Base-by-base conservation (phyloP, 805 yeast species). In the Saccharomyces paradoxus region DNA sequence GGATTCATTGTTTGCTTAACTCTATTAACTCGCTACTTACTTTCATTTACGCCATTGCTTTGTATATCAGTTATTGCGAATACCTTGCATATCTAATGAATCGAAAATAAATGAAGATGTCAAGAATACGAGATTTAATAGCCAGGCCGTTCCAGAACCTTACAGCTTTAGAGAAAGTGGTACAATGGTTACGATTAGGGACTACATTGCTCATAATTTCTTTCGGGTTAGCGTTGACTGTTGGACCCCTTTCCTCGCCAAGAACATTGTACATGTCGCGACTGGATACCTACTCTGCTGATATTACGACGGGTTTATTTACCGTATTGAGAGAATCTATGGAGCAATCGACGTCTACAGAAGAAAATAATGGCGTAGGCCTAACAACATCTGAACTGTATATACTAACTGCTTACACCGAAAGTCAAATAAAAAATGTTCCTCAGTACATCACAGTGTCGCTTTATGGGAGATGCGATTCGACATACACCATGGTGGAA, bases 361-460 rank as follows among this genome's bases (percentile, higher is more conserved):
- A 55, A 48, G 59, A 61, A 21, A 63, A 65, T 50, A 63, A 66
- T 49, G 69, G 69, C 10, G 66, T 62, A 3, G 69, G 69, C 1
- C 51, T 69, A 27, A 66, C 71, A 2, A 69, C 71, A 4, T 58
- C 70, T 4, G 72, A 68, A 51, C 52, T 67, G 9, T 53, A 55
- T 14, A 60, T 68, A 8, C 53, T 69, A 5, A 62, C 71, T 2
- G 56, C 60, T 5, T 69, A 69, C 50, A 58, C 68, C n/a, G 56
- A 58, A 2, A 48, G 54, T 2, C 67, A 68, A 49, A 60, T 66
- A 6, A 46, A 55, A 5, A 46, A 61, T 51, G 57, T 63, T 3
- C 72, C 72, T 3, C 63, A 63, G 48, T 68, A 50, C 51, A 59
- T 69, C 21, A 60, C 62, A 1, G 48, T 63, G 2, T 58, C 66